Evolutionary conservation across 2,329 filamentous ascomycete species (phyloP).

Genomic region (Rugonectria rugulosa): DNA sequence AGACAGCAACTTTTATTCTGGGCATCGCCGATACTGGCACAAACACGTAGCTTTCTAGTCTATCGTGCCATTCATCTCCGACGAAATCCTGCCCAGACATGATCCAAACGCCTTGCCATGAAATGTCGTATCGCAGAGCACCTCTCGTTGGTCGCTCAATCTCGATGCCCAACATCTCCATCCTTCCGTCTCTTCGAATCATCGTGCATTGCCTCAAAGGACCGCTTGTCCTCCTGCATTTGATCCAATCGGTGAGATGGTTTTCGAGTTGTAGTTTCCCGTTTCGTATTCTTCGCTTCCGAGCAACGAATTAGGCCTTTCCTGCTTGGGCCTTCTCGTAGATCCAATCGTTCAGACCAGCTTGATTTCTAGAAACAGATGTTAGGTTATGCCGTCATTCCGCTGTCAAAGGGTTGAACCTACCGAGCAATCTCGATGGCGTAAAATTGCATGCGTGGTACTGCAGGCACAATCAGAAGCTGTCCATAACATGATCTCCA

Average conservation of each 20-base stretch:
- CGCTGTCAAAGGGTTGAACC: neutral
- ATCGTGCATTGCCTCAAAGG: too few relatives aligned
- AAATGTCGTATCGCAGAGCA: too few relatives aligned
- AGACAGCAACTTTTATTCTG: neutral
- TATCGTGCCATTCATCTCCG: neutral
- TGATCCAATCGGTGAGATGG: too few relatives aligned
- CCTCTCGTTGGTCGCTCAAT: too few relatives aligned
- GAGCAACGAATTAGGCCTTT: conserved; percentile 50
- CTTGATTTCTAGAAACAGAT: conserved; percentile 74
- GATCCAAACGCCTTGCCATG: neutral
- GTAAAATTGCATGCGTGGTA: conserved; percentile 66
- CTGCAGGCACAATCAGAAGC: conserved; percentile 38
- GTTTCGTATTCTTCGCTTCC: conserved; percentile 7
- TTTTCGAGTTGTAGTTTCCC: too few relatives aligned
- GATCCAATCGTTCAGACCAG: conserved; percentile 95
- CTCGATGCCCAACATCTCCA: too few relatives aligned
- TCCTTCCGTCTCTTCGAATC: too few relatives aligned
- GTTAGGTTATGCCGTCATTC: conserved; percentile 20
- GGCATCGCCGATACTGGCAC: neutral
- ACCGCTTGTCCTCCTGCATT: too few relatives aligned
- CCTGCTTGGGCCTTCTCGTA: conserved; percentile 81
- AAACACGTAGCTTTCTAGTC: neutral
- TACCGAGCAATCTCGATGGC: conserved; percentile 58
- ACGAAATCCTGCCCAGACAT: neutral
- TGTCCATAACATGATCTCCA: neutral